Evolutionary conservation across 257 asterid species (phyloP), one percentile per base, ranked within the genome.

Genomic region (Parsonsia alboflavescens): DNA sequence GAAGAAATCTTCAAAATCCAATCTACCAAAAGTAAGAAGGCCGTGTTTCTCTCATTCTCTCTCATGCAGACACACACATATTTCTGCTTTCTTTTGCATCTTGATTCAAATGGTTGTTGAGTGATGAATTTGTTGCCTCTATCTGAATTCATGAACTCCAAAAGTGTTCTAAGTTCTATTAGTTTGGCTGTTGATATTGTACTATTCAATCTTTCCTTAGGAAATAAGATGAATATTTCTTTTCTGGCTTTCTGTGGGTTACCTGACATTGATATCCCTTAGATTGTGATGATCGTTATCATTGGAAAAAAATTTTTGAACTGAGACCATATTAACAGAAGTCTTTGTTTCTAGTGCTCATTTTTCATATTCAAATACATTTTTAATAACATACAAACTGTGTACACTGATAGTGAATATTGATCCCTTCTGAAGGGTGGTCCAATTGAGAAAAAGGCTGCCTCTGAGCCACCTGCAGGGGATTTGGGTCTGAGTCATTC

Each of bases 1-100:
- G 71, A 95, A 92, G 89, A 95, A 95, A 80, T 64, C 85, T 59
- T 86, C 99, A 17, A 90, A 88, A 79, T 81, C 98, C 41, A 84
- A 59, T 69, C 86, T 82, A 76, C 85, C 96, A 78, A 92, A 88
- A 80, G 99, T 90, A 86, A 86, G 96, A 66, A 72, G 53, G 68
- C 39, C 30, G 28, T 30, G 10, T 46, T 24, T 49, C 69, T 67
- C 54, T 33, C 65, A 52, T 21, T 49, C 44, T 12, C 13, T 6
- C 71, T n/a, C n/a, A n/a, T n/a, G n/a, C n/a, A n/a, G n/a, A n/a
- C n/a, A n/a, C n/a, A n/a, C 57, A 36, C 48, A 45, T 64, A 30
- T 17, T 28, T 26, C 17, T 22, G 24, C 62, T 53, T 44, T 26
- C 52, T 4, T 56, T 33, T 21, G 11, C 44, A 28, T 59, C 41